Conservation (phyloP, 768 basidiomycete genomes). For the Sistotremastrum niveocremeum region DNA sequence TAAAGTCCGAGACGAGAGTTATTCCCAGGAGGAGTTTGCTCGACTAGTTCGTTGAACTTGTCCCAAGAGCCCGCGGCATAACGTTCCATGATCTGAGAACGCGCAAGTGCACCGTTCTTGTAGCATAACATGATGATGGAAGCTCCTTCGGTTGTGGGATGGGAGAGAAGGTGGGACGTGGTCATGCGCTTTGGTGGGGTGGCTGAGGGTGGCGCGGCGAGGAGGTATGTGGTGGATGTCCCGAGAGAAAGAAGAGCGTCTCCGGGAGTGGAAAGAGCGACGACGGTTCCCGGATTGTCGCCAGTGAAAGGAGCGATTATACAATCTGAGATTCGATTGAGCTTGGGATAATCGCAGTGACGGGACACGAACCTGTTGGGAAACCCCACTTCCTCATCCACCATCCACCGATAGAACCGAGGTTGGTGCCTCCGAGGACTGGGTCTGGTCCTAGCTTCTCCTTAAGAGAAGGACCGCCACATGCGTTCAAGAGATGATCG, state of each 20-base stretch:
- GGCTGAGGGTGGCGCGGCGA: conserved; percentile 57
- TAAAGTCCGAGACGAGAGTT: conserved; percentile 56
- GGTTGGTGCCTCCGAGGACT: conserved; percentile 49
- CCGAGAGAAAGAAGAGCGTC: conserved; percentile 80
- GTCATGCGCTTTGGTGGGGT: conserved; percentile 56
- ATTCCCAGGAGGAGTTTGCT: conserved; percentile 40
- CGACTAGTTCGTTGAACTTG: conserved; percentile 53
- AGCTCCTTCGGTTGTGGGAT: conserved; percentile 46
- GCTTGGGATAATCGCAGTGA: background rate
- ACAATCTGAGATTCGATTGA: conserved; percentile 31
- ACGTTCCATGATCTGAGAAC: conserved; percentile 60
- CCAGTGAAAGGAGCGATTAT: conserved; percentile 77
- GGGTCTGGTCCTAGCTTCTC: conserved; percentile 66
- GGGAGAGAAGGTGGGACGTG: conserved; percentile 60
- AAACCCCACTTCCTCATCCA: conserved; percentile 72
- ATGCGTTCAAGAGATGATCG: conserved; percentile 45
- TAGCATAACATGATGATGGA: conserved; percentile 89
- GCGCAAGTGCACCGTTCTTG: conserved; percentile 75
- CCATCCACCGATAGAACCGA: conserved; percentile 55
- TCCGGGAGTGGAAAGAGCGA: conserved; percentile 58
- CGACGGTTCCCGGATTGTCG: conserved; percentile 79
- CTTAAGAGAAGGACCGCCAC: conserved; percentile 54
- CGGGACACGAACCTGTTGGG: conserved; percentile 32
- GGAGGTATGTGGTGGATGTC: conserved; percentile 76
- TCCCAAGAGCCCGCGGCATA: conserved; percentile 52